These are phyloP conservation scores for Claviceps digitariae DNA, from an alignment of 2,329 filamentous ascomycete genomes.

Conservation along the genomic window DNA sequence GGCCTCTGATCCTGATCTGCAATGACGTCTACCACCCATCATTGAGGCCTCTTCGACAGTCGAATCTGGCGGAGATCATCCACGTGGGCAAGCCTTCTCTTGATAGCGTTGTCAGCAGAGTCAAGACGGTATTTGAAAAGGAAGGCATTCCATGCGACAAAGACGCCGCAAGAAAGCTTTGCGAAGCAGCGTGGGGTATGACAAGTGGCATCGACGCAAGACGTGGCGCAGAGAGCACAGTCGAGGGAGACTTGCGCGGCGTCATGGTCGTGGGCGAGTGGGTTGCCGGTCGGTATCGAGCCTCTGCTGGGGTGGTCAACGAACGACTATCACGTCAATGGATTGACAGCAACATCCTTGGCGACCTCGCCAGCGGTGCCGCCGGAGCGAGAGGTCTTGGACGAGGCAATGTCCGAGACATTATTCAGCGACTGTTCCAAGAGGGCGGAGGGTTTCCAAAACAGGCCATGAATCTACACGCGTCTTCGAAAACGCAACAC, in stretches of 20 bases:
- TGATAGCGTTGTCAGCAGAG: slow-evolving; percentile 68
- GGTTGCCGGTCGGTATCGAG: slow-evolving; percentile 60
- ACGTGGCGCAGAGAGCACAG: slow-evolving; percentile 52
- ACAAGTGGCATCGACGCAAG: slow-evolving; percentile 56
- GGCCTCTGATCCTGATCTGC: slow-evolving; percentile 87
- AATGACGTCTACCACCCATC: slow-evolving; percentile 94
- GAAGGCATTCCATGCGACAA: slow-evolving; percentile 81
- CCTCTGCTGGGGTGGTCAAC: slow-evolving; percentile 26
- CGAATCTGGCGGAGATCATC: slow-evolving; percentile 73
- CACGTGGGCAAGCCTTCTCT: slow-evolving; percentile 81
- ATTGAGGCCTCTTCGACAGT: slow-evolving; percentile 73
- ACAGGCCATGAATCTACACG: slow-evolving; percentile 27
- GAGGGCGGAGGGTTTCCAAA: slow-evolving; percentile 68
- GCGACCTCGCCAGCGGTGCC: slow-evolving; percentile 55
- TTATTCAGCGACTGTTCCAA: slow-evolving; percentile 65
- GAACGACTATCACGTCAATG: slow-evolving; percentile 55
- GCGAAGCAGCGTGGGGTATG: slow-evolving; percentile 73
- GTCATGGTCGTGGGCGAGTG: slow-evolving; percentile 81
- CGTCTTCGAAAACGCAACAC: slow-evolving; percentile 31
- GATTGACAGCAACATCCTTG: slow-evolving; percentile 59
- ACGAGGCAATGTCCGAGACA: slow-evolving; percentile 58
- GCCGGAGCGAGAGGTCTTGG: slow-evolving; percentile 59
- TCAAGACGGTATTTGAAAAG: slow-evolving; percentile 75
- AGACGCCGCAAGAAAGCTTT: slow-evolving; percentile 75
- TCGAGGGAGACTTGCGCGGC: slow-evolving; percentile 62